Base-by-base conservation (phyloP, 495 filamentous ascomycete species). In the Neurospora pannonica region DNA sequence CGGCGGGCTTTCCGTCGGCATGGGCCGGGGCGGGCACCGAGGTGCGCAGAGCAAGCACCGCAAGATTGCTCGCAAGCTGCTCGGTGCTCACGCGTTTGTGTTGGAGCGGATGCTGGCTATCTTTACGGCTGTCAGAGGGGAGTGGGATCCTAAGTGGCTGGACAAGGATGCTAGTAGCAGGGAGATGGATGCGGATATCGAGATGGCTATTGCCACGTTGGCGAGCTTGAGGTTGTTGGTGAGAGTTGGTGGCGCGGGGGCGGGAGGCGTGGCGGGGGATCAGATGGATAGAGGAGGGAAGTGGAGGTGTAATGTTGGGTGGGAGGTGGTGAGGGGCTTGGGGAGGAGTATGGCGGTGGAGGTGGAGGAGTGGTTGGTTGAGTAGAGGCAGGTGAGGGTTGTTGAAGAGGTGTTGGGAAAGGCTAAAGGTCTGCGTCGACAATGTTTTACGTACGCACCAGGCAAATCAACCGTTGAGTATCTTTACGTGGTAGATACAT, bases 21-120 rank as follows among this genome's bases (percentile, higher is more conserved):
- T 73, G 10, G 75, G 75, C 8, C 39, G 71, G 79, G 38, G 81
- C 82, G 75, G 86, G 75, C 54, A 62, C 7, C 39, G 85, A 76
- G 78, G 75, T 2, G 81, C 83, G 31, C 86, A 88, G 69, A 88
- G 85, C 75, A 87, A 91, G 76, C 89, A 91, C 77, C 86, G 90
- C 82, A 93, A 88, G 81, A 92, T 93, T 40, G 86, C 90, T 15
- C 84, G 92, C 76, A 86, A 92, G 82, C 77, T 95, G 70, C 81
- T 97, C 46, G 83, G 92, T 74, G 84, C 94, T 19, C 91, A 94
- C 71, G 89, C 94, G 4, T 99, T 98, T 78, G 88, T 93, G 21
- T 83, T 98, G 11, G 96, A 99, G 84, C 87, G 96, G 5, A 85
- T 97, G 82, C 84, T 97, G 28, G 94, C 95, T 0, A 97, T 99